A percentile compares a stretch with the other conserved stretches of the same genome.
These are phyloP conservation scores for Penicillium griseofulvum DNA, from an alignment of 2,329 filamentous ascomycete species.

Conservation along the genomic window DNA sequence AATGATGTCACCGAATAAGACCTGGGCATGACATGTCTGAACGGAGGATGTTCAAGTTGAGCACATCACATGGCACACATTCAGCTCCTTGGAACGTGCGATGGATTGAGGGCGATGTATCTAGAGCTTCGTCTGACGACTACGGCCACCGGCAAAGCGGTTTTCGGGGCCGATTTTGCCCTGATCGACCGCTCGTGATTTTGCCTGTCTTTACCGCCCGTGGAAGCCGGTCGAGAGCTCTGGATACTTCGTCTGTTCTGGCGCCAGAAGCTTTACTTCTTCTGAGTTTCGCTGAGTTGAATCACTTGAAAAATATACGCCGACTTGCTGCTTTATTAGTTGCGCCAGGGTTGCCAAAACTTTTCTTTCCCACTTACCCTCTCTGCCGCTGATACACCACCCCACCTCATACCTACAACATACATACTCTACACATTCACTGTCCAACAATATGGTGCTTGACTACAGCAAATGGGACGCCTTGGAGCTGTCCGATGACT, in stretches of 20 bases:
- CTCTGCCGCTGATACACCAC: constrained; percentile 19
- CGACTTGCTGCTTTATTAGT: neutral
- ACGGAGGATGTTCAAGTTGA: constrained; percentile 6
- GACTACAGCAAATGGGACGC: constrained; percentile 69
- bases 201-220: constrained; percentile 25
- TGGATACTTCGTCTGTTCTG: constrained; percentile 23
- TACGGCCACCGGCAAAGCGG: constrained; percentile 13
- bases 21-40: constrained; percentile 34
- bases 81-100: constrained; percentile 16
- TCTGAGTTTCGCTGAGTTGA: neutral
- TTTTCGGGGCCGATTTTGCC: constrained; percentile 26
- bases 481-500: constrained; percentile 96
- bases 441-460: constrained; percentile 49
- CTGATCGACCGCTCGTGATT: constrained; percentile 28
- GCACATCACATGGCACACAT: constrained; percentile 10
- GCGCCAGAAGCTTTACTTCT: neutral
- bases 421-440: constrained; percentile 12
- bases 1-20: constrained; percentile 26
- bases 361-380: constrained; percentile 15
- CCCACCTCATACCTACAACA: constrained; percentile 8
- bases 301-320: neutral
- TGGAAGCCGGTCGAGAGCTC: constrained; percentile 36
- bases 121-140: constrained; percentile 7
- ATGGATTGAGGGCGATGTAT: constrained; percentile 12
- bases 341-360: neutral